A percentile compares a stretch with the other conserved stretches of the same genome.
Conservation (phyloP, 2,329 filamentous ascomycete species). For the Epichloe sibirici region DNA sequence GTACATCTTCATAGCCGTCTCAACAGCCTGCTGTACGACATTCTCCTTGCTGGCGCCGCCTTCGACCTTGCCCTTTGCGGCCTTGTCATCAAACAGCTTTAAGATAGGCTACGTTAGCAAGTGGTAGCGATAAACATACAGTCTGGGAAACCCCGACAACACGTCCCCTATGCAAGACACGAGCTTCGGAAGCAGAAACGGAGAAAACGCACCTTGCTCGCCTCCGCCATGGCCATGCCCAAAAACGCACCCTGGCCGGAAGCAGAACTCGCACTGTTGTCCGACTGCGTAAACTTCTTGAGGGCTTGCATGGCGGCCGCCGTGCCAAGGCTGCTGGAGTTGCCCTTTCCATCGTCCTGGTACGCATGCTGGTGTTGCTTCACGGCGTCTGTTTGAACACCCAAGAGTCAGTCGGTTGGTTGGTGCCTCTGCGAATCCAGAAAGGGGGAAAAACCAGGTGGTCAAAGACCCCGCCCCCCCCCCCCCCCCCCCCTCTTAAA, state of each 20-base stretch:
- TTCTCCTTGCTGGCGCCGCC: constrained; percentile 64
- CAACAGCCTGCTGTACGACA: constrained; percentile 64
- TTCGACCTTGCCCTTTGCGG: constrained; percentile 38
- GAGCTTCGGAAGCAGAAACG: neutral
- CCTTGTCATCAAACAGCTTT: constrained; percentile 48
- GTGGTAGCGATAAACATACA: neutral
- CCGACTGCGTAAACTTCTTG: constrained; percentile 60
- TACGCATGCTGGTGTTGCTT: constrained; percentile 68
- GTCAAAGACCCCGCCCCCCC: no score
- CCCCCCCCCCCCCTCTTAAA: no score
- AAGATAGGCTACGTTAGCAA: neutral
- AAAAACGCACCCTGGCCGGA: constrained; percentile 66
- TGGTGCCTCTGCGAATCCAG: neutral
- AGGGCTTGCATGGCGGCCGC: constrained; percentile 73
- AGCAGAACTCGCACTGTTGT: constrained; percentile 32
- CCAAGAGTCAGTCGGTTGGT: neutral
- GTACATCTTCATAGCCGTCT: constrained; percentile 87
- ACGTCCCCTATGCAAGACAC: no score
- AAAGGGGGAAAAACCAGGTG: neutral
- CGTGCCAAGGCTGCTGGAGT: constrained; percentile 46
- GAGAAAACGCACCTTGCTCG: constrained; percentile 49
- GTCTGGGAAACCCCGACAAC: neutral
- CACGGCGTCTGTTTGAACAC: constrained; percentile 43
- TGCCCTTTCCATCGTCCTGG: constrained; percentile 32
- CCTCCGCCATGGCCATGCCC: constrained; percentile 78